These are phyloP conservation scores for Mediolabrus comicus DNA, from an alignment of 108 stramenopile species.

Conservation along the genomic window DNA sequence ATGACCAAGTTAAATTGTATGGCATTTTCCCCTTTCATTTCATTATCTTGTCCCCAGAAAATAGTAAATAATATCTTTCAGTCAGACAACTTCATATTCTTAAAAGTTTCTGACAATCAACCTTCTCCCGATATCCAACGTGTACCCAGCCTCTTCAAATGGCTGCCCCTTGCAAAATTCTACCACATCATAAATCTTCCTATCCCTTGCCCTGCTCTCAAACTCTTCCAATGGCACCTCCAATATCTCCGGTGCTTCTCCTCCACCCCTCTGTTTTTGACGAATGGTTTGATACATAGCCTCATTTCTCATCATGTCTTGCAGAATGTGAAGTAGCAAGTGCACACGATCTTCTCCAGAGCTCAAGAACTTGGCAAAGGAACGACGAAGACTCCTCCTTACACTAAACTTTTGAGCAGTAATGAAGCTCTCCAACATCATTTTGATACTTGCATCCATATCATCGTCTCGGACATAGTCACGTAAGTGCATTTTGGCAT, in stretches of 20 bases:
- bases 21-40: background rate
- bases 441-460: slow-evolving; percentile 89
- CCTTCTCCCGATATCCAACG: slow-evolving; percentile 59
- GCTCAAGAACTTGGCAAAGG: slow-evolving; percentile 86
- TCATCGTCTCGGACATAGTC: slow-evolving; percentile 98
- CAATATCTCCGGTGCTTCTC: slow-evolving; percentile 59
- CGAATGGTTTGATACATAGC: slow-evolving; percentile 86
- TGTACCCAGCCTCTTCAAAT: slow-evolving; percentile 81
- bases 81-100: no score
- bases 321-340: slow-evolving; percentile 82
- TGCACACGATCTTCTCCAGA: slow-evolving; percentile 84
- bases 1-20: background rate
- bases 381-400: slow-evolving; percentile 67
- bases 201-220: slow-evolving; percentile 77
- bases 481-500: slow-evolving; percentile 98
- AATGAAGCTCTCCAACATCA: slow-evolving; percentile 97
- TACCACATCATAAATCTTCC: slow-evolving; percentile 77
- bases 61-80: no score
- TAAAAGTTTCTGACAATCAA: slow-evolving; percentile 48
- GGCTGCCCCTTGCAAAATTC: slow-evolving; percentile 67
- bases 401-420: slow-evolving; percentile 96
- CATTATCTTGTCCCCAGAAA: background rate
- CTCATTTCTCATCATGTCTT: slow-evolving; percentile 87
- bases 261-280: slow-evolving; percentile 60
- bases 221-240: slow-evolving; percentile 86